These are phyloP conservation scores for Rubroshorea leprosula DNA, from an alignment of 345 rosid genomes.

Conservation along the genomic window DNA sequence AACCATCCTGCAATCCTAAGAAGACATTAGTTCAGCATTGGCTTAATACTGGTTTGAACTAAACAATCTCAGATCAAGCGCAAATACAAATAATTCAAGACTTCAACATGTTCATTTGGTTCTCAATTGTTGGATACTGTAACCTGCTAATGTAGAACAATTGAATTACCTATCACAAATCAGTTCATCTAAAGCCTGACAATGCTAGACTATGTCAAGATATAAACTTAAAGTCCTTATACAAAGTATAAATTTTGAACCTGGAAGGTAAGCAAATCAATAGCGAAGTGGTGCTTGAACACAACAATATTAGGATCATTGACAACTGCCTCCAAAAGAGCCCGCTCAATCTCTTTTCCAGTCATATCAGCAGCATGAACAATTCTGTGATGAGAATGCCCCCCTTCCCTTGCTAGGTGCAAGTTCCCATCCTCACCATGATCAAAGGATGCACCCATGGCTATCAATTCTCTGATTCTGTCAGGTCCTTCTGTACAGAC, in stretches of 20 bases:
- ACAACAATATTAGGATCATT: slow-evolving; percentile 71
- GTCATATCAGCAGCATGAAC: slow-evolving; percentile 99
- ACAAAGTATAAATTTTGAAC: slow-evolving; percentile 23
- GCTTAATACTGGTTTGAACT: background rate
- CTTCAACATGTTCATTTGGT: background rate
- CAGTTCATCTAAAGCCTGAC: slow-evolving; percentile 1
- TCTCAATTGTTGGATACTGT: too few species aligned
- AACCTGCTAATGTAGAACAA: too few species aligned
- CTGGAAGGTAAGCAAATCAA: slow-evolving; percentile 90
- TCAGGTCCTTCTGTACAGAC: slow-evolving; percentile 98
- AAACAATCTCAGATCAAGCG: slow-evolving; percentile 1
- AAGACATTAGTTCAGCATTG: slow-evolving; percentile 17
- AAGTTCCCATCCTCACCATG: slow-evolving; percentile 92
- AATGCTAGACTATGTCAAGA: background rate
- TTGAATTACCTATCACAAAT: too few species aligned
- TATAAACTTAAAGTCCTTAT: background rate
- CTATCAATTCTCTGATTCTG: slow-evolving; percentile 80
- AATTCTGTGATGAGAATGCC: slow-evolving; percentile 88
- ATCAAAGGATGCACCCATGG: slow-evolving; percentile 95
- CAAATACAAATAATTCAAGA: slow-evolving; percentile 2
- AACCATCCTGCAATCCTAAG: slow-evolving; percentile 53
- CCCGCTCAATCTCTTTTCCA: slow-evolving; percentile 95
- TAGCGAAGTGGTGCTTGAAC: slow-evolving; percentile 84
- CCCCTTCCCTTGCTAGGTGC: slow-evolving; percentile 96
- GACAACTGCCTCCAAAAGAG: slow-evolving; percentile 72